Conservation (phyloP, 1,139 yeast genomes). For the Tardiomyces blankii region DNA sequence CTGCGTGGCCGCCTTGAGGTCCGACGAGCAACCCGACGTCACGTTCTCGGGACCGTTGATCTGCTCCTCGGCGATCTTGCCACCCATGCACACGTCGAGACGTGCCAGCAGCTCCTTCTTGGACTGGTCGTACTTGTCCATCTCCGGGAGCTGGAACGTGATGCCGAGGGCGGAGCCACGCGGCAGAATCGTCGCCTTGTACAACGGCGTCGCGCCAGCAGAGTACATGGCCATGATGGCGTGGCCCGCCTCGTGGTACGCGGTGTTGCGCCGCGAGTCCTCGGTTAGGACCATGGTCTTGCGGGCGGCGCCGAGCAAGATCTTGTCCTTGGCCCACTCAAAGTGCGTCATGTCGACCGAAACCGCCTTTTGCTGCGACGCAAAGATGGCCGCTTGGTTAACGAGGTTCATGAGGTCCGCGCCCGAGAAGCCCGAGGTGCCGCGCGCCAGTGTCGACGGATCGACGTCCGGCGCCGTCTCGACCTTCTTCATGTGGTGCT, state of each 20-base stretch:
- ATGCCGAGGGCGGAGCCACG: conserved; percentile 95
- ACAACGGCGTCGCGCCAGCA: conserved; percentile 90
- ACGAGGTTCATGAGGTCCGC: conserved; percentile 94
- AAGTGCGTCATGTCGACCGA: conserved; percentile 85
- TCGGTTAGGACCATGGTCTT: conserved; percentile 96
- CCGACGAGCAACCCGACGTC: conserved; percentile 91
- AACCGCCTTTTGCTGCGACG: conserved; percentile 85
- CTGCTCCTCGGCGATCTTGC: conserved; percentile 93
- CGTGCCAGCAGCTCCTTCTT: conserved; percentile 83
- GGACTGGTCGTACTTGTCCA: conserved; percentile 94
- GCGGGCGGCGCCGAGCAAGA: conserved; percentile 95
- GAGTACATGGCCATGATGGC: conserved; percentile 96
- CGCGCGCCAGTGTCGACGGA: conserved; percentile 82
- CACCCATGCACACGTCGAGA: conserved; percentile 97
- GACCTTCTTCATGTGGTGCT: conserved; percentile 86
- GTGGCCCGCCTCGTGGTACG: conserved; percentile 98
- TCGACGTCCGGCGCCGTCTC: conserved; percentile 80
- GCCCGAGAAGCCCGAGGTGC: conserved; percentile 96
- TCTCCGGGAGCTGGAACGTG: conserved; percentile 94
- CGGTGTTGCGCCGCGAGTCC: conserved; percentile 86
- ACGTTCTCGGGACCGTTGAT: conserved; percentile 86
- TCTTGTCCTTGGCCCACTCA: conserved; percentile 99
- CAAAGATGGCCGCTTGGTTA: conserved; percentile 96
- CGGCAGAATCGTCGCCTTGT: conserved; percentile 94
- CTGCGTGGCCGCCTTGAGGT: conserved; percentile 76